Evolutionary conservation across 228 moss, liverwort and hornwort genomes (phyloP), one percentile per base, ranked within the genome.

Genomic region (Sphagnum magellanicum): DNA sequence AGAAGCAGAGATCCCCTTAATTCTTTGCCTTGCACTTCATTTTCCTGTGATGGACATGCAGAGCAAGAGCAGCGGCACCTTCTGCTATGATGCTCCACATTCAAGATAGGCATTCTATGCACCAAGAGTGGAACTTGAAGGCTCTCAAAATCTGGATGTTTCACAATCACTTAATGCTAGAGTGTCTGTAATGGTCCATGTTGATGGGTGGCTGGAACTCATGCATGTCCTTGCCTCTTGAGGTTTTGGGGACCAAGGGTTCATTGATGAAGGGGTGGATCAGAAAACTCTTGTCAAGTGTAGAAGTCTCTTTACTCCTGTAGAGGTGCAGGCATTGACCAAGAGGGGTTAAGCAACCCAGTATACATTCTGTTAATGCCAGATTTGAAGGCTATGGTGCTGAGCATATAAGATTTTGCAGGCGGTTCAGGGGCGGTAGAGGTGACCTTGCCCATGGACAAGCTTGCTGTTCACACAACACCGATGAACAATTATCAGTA

Each of bases 401-500:
- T 55, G 32, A 2, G 32, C 3, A 55, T 55, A 8, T 55, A 55
- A 8, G 8, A 1, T 8, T 55, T 8, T 53, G 48, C 5, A 53
- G 64, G 16, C 50, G 8, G 51, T 67, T 76, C 92, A 92, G 95
- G 87, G 66, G n/a, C 79, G 59, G 78, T 84, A 52, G 95, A 95
- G 8, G 84, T 92, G 17, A 78, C 88, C 8, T 78, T 92, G 78
- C 92, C 95, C 52, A 73, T 95, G 76, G 95, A 95, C 71, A 95
- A 95, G 81, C 92, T 95, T 55, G 53, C 81, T 10, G 47, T 83
- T 48, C 76, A 75, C 49, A 72, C 78, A 77, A 73, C 70, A 65
- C 79, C 83, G 63, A 70, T 80, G 63, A 90, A 76, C 68, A 72
- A 79, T 79, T 81, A 89, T 75, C 89, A 89, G 93, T 93, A 87